These are phyloP conservation scores for Colletotrichum cereale DNA, from an alignment of 2,329 filamentous ascomycete species.

Conservation along the genomic window DNA sequence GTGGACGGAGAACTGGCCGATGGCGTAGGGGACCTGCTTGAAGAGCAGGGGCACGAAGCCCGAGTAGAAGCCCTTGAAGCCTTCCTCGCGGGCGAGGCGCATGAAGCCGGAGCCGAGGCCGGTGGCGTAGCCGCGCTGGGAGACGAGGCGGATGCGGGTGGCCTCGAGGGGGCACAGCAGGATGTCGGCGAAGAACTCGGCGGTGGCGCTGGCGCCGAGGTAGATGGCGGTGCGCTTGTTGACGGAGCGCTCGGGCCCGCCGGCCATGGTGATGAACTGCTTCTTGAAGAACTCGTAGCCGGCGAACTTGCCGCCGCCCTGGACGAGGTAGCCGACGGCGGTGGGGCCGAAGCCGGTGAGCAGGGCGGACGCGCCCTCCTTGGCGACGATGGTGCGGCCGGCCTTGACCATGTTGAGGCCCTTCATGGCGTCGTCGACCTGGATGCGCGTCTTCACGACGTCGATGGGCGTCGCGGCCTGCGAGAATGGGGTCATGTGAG, in stretches of 20 bases:
- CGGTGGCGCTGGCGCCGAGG: constrained; percentile 76
- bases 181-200: constrained; percentile 81
- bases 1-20: constrained; percentile 94
- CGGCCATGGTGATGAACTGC: constrained; percentile 79
- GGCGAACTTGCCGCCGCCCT: constrained; percentile 91
- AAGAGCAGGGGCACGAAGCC: constrained; percentile 89
- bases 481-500: neutral
- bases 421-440: constrained; percentile 88
- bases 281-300: constrained; percentile 97
- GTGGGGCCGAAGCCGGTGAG: constrained; percentile 89
- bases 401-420: constrained; percentile 86
- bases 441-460: constrained; percentile 92
- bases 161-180: constrained; percentile 92
- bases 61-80: constrained; percentile 87
- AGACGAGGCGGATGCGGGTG: constrained; percentile 82
- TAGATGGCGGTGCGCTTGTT: constrained; percentile 71
- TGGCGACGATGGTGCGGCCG: constrained; percentile 81
- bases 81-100: constrained; percentile 82
- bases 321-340: constrained; percentile 88
- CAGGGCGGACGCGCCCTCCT: constrained; percentile 83
- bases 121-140: constrained; percentile 80
- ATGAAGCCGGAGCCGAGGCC: constrained; percentile 79
- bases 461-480: constrained; percentile 67
- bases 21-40: constrained; percentile 93
- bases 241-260: constrained; percentile 60